A percentile compares a stretch with the other conserved stretches of the same genome.
These are phyloP conservation scores for Orbilia blumenaviensis DNA, from an alignment of 2,329 filamentous ascomycete species.

Conservation along the genomic window DNA sequence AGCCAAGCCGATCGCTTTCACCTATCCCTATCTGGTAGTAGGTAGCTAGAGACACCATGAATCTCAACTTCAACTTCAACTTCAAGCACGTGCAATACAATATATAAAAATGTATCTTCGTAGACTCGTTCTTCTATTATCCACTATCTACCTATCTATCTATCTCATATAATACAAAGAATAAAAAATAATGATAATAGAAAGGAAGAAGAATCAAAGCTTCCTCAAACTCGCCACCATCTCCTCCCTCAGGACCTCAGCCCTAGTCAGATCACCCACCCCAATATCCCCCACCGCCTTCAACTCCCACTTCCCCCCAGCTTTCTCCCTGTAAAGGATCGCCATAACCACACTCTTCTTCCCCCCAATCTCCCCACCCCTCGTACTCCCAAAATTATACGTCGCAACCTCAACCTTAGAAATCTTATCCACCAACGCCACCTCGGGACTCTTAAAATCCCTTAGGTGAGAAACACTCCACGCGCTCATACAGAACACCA, in stretches of 20 bases:
- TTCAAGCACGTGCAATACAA: too few species aligned
- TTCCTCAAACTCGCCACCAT: conserved; percentile 36
- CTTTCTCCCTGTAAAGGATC: conserved; percentile 17
- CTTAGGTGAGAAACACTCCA: conserved; percentile 14
- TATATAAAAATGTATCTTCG: too few species aligned
- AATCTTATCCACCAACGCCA: conserved; percentile 27
- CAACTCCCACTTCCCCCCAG: conserved; percentile 46
- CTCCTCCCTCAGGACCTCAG: conserved; percentile 16
- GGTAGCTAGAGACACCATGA: too few species aligned
- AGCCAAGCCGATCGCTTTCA: too few species aligned
- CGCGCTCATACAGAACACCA: conserved; percentile 51
- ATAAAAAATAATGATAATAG: not conserved
- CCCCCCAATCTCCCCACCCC: not conserved
- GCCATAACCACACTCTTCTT: conserved; percentile 53
- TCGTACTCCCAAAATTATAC: conserved; percentile 47
- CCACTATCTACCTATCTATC: not conserved
- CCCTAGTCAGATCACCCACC: conserved; percentile 35
- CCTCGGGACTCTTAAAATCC: conserved; percentile 43
- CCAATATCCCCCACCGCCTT: conserved; percentile 52
- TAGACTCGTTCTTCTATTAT: not conserved
- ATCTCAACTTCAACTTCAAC: too few species aligned
- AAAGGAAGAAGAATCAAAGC: conserved; percentile 2
- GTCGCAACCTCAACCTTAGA: conserved; percentile 36
- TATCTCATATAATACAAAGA: not conserved
- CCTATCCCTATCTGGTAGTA: too few species aligned